A percentile compares a stretch with the other conserved stretches of the same genome.
phyloP scores from a whole-genome alignment of 2,329 filamentous ascomycete species.

The Cercospora zeina region DNA sequence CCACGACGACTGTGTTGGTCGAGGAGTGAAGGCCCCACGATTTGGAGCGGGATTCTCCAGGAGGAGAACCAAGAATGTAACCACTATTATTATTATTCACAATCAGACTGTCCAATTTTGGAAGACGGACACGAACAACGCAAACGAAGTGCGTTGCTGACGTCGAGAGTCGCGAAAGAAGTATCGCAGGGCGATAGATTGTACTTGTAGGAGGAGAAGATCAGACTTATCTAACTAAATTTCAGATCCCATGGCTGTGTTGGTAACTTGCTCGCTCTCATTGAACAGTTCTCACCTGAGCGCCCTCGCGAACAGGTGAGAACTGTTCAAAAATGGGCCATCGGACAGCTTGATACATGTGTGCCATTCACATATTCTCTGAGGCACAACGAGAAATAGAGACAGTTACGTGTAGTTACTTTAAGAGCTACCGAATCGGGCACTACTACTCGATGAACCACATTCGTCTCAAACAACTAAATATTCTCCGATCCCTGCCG shows the following conservation, averaged over 20 bases:
- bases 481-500: conserved; percentile 12
- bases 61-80: neutral
- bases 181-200: neutral
- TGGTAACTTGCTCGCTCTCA: too few relatives aligned
- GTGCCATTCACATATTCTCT: neutral
- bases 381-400: neutral
- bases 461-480: neutral
- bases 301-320: too few relatives aligned
- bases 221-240: neutral
- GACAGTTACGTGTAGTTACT: neutral
- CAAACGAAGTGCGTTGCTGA: neutral
- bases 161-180: neutral
- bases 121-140: neutral
- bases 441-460: neutral
- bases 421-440: neutral
- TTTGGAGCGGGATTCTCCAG: too few relatives aligned
- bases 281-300: too few relatives aligned
- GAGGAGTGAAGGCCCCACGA: neutral
- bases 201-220: neutral
- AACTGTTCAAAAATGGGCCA: too few relatives aligned
- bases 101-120: neutral
- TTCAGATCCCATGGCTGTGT: neutral
- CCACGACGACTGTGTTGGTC: neutral
- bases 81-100: neutral
- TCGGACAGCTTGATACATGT: neutral